phyloP scores from a whole-genome alignment of 2,329 filamentous ascomycete species.

The Emergomyces pasteurianus region DNA sequence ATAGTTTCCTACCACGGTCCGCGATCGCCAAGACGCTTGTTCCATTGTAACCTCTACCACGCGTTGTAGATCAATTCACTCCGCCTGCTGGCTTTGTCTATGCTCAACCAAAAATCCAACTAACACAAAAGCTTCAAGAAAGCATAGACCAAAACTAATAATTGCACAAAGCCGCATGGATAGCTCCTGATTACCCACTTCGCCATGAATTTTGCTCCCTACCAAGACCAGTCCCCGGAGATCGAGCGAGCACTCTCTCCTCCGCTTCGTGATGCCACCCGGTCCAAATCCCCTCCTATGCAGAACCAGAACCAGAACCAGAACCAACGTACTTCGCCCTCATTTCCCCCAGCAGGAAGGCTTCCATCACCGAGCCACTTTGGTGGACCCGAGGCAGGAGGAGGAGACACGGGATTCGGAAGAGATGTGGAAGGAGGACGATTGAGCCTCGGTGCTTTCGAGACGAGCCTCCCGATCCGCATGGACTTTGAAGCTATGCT shows the following conservation, averaged over 20 bases:
- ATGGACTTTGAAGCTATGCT: conserved; percentile 84
- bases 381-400: conserved; percentile 22
- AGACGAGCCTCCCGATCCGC: conserved; percentile 76
- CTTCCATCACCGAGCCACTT: conserved; percentile 31
- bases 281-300: conserved; percentile 42
- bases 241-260: conserved; percentile 69
- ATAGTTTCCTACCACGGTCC: no score
- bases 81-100: neutral
- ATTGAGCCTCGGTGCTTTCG: conserved; percentile 64
- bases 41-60: neutral
- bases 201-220: conserved; percentile 87
- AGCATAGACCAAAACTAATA: no score
- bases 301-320: conserved; percentile 13
- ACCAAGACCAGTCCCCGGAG: conserved; percentile 87
- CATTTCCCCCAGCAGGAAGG: conserved; percentile 30
- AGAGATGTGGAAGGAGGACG: conserved; percentile 39
- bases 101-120: neutral
- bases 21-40: neutral
- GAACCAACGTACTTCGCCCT: conserved; percentile 41
- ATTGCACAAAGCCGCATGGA: neutral
- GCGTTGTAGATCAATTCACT: neutral
- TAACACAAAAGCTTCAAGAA: neutral
- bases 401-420: conserved; percentile 18
- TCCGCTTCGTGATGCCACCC: conserved; percentile 36
- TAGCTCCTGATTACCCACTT: neutral